Evolutionary conservation across 164 flowering plant species (phyloP).

Genomic region (Sedum album): DNA sequence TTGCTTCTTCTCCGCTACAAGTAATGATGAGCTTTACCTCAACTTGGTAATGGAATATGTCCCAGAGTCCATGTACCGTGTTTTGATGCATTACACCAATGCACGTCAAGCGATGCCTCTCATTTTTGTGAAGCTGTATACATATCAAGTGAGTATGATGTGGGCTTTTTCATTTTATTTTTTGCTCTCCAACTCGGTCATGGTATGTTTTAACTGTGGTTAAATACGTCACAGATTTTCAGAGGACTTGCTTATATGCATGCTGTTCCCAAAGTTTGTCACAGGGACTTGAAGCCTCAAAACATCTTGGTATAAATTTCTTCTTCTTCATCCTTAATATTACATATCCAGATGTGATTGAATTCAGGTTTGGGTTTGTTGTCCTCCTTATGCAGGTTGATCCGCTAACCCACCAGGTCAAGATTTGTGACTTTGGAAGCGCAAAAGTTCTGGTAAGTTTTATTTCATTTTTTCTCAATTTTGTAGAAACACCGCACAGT

Average conservation of each 20-base stretch:
- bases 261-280: conserved; percentile 54
- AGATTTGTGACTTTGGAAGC: conserved; percentile 42
- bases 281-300: conserved; percentile 66
- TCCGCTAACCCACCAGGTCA: conserved; percentile 40
- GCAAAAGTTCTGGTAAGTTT: conserved; percentile 33
- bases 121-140: conserved; percentile 49
- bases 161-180: not conserved
- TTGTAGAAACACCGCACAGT: not conserved
- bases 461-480: not conserved
- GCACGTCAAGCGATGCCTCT: conserved; percentile 55
- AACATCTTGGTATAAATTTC: conserved; percentile 44
- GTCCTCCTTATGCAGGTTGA: conserved; percentile 24
- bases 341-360: not conserved
- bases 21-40: conserved; percentile 55
- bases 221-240: conserved; percentile 34
- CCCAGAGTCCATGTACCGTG: conserved; percentile 53
- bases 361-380: conserved; percentile 8
- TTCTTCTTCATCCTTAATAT: not conserved
- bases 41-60: conserved; percentile 69
- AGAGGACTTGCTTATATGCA: conserved; percentile 59
- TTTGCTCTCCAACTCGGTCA: not conserved
- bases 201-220: conserved; percentile 1
- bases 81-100: conserved; percentile 49
- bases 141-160: conserved; percentile 42
- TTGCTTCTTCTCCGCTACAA: conserved; percentile 66